Conservation (phyloP, 2,329 filamentous ascomycete species). For the Colletotrichum scovillei region DNA sequence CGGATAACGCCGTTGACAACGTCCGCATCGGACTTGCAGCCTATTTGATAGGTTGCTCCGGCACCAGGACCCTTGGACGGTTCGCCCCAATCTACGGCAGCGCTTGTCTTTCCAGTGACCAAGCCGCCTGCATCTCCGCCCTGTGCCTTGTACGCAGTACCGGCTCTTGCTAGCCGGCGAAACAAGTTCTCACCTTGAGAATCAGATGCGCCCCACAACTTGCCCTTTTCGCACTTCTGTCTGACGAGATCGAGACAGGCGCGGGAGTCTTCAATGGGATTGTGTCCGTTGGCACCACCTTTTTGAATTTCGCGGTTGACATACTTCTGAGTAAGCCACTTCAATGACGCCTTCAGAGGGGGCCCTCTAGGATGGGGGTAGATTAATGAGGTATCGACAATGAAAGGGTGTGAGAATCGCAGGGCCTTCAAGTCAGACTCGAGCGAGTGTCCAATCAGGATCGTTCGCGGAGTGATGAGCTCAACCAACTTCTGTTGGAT, state of each 20-base stretch:
- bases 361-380: constrained; percentile 92
- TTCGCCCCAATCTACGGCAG: constrained; percentile 91
- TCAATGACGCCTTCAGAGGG: constrained; percentile 89
- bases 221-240: constrained; percentile 94
- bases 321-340: constrained; percentile 89
- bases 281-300: constrained; percentile 79
- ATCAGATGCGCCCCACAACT: constrained; percentile 84
- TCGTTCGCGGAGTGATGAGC: constrained; percentile 77
- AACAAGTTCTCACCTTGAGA: constrained; percentile 89
- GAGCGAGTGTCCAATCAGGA: constrained; percentile 84
- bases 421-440: constrained; percentile 88
- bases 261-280: constrained; percentile 91
- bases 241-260: constrained; percentile 94
- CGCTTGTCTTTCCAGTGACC: constrained; percentile 71
- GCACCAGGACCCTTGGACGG: constrained; percentile 69
- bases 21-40: constrained; percentile 70
- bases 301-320: constrained; percentile 90
- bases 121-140: constrained; percentile 66
- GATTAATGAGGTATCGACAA: constrained; percentile 90
- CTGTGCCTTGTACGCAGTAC: constrained; percentile 71
- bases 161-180: constrained; percentile 77
- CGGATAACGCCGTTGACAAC: constrained; percentile 66
- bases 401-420: constrained; percentile 88
- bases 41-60: constrained; percentile 66
- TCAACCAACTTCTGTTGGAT: constrained; percentile 82